Evolutionary conservation across 1,284 basidiomycete genomes (phyloP).

Genomic region (Marasmius oreades): DNA sequence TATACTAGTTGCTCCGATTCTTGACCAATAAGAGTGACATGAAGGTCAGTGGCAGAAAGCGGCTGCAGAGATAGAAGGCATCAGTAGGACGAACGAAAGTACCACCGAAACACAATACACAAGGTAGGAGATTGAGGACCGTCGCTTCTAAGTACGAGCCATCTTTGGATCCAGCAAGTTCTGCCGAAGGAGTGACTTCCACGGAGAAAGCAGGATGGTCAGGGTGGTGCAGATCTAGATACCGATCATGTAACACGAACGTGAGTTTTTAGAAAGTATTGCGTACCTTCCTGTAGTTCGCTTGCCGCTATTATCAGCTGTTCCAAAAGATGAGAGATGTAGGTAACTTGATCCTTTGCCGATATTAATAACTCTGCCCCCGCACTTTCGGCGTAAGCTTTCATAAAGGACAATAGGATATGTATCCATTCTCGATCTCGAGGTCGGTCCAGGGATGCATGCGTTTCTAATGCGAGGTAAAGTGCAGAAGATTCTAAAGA

Average conservation of each 20-base stretch:
- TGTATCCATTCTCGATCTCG: conserved; percentile 75
- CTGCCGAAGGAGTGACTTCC: conserved; percentile 40
- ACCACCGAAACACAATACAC: conserved; percentile 45
- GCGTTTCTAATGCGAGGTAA: conserved; percentile 63
- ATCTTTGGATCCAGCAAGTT: conserved; percentile 55
- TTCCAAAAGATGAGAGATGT: conserved; percentile 51
- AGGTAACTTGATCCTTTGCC: conserved; percentile 46
- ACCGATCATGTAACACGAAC: background rate
- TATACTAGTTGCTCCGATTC: conserved; percentile 58
- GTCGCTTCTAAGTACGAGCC: conserved; percentile 57
- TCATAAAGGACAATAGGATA: conserved; percentile 65
- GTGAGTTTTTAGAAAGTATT: conserved; percentile 3
- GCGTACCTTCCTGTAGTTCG: conserved; percentile 54
- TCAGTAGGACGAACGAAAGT: background rate
- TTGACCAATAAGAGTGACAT: conserved; percentile 48
- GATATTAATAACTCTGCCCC: conserved; percentile 51
- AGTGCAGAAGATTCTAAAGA: conserved; percentile 76
- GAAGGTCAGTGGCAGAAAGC: conserved; percentile 48
- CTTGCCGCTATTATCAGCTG: conserved; percentile 46
- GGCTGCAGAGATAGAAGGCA: conserved; percentile 28
- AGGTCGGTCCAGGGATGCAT: conserved; percentile 47
- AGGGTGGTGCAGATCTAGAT: conserved; percentile 57
- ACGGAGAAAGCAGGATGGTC: conserved; percentile 68
- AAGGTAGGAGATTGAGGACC: conserved; percentile 66
- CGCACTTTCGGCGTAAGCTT: conserved; percentile 55